A percentile compares a stretch with the other conserved stretches of the same genome.
phyloP scores from a whole-genome alignment of 257 asterid species.

The Nicotiana otophora region DNA sequence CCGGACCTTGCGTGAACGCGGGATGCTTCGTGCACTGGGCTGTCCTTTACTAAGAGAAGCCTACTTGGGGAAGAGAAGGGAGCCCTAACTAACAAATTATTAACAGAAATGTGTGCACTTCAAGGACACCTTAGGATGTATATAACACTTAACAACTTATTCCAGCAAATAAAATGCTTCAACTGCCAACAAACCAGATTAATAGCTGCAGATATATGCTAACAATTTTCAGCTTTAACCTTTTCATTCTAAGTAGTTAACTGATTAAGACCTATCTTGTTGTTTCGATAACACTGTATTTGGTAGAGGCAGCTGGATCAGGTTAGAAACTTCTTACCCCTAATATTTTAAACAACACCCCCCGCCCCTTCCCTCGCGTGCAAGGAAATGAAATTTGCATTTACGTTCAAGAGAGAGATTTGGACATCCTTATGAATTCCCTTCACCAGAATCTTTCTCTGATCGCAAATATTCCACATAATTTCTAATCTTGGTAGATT shows the following conservation, averaged over 20 bases:
- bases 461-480: background rate
- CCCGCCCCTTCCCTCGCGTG: too few relatives aligned
- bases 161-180: background rate
- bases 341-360: background rate
- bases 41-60: background rate
- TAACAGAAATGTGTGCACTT: background rate
- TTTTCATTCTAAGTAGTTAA: background rate
- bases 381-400: background rate
- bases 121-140: background rate
- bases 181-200: background rate
- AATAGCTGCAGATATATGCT: background rate
- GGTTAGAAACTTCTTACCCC: background rate
- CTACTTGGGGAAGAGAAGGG: background rate
- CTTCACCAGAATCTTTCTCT: background rate
- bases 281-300: background rate
- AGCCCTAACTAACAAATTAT: background rate
- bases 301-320: background rate
- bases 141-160: background rate
- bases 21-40: too few relatives aligned
- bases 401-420: background rate
- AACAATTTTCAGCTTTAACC: background rate
- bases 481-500: background rate
- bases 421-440: conserved; percentile 1
- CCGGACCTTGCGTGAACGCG: too few relatives aligned
- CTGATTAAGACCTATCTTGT: background rate